phyloP scores from a whole-genome alignment of 257 asterid genomes.

The Primulina huaijiensis region DNA sequence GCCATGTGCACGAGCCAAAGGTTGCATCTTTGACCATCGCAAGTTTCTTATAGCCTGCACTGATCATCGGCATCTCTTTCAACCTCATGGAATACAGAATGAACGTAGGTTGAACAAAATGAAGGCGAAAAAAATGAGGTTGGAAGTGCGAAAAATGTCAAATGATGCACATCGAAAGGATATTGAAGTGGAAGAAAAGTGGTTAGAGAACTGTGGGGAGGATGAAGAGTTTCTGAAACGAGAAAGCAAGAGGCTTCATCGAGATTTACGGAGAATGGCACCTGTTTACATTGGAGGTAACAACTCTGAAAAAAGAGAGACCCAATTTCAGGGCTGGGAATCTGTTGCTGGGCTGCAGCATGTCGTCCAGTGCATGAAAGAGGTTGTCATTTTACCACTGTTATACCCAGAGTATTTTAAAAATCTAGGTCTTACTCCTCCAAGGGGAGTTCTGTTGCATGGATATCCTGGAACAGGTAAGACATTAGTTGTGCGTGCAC shows the following conservation, averaged over 20 bases:
- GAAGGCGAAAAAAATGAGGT: constrained; percentile 68
- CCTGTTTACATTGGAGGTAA: constrained; percentile 92
- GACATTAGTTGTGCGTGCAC: constrained; percentile 95
- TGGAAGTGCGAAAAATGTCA: constrained; percentile 70
- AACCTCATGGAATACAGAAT: constrained; percentile 75
- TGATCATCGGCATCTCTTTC: constrained; percentile 87
- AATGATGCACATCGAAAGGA: constrained; percentile 85
- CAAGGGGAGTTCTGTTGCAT: constrained; percentile 96
- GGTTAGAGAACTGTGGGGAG: constrained; percentile 97
- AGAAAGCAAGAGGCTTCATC: constrained; percentile 96
- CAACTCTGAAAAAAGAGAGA: constrained; percentile 39
- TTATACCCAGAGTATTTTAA: constrained; percentile 82
- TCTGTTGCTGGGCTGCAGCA: constrained; percentile 96
- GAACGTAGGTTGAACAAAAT: constrained; percentile 57
- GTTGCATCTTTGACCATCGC: constrained; percentile 94
- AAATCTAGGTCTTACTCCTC: constrained; percentile 89
- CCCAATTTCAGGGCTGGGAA: constrained; percentile 86
- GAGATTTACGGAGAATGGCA: constrained; percentile 86
- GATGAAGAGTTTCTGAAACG: constrained; percentile 98
- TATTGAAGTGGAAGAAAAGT: constrained; percentile 92
- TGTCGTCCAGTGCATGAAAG: constrained; percentile 97
- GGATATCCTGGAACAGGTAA: constrained; percentile 99
- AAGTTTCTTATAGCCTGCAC: constrained; percentile 97
- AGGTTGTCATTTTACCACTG: constrained; percentile 93
- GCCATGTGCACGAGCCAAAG: constrained; percentile 96